Conservation (phyloP, 768 basidiomycete species). For the Termitomyces eurrhizus region DNA sequence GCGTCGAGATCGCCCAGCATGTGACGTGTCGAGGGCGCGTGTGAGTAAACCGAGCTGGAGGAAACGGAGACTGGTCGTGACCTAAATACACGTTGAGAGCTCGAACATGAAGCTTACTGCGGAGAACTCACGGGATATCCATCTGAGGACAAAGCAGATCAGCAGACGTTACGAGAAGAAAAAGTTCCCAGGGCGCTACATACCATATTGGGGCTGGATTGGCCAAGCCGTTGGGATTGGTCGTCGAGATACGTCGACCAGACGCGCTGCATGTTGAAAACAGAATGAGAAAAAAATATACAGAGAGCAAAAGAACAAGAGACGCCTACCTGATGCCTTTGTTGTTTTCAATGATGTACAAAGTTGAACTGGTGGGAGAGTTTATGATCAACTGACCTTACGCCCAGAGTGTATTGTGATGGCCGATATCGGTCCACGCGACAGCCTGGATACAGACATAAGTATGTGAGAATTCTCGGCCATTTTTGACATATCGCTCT, state of each 20-base stretch:
- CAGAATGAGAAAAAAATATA: neutral
- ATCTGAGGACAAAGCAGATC: slow-evolving; percentile 8
- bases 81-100: slow-evolving; percentile 9
- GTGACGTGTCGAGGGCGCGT: slow-evolving; percentile 43
- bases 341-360: neutral
- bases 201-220: slow-evolving; percentile 16
- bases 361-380: neutral
- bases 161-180: slow-evolving; percentile 3
- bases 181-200: slow-evolving; percentile 13
- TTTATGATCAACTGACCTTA: neutral
- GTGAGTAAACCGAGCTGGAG: slow-evolving; percentile 40
- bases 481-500: neutral
- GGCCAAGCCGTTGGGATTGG: neutral
- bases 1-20: slow-evolving; percentile 33
- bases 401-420: neutral
- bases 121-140: slow-evolving; percentile 16
- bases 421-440: neutral
- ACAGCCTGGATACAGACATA: neutral
- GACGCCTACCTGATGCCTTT: neutral
- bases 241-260: slow-evolving; percentile 50
- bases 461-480: neutral
- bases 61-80: slow-evolving; percentile 35
- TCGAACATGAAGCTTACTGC: slow-evolving; percentile 11
- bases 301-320: neutral
- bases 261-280: slow-evolving; percentile 40